Conservation (phyloP, 352 stramenopile genomes). For the Pythium coloratum region DNA sequence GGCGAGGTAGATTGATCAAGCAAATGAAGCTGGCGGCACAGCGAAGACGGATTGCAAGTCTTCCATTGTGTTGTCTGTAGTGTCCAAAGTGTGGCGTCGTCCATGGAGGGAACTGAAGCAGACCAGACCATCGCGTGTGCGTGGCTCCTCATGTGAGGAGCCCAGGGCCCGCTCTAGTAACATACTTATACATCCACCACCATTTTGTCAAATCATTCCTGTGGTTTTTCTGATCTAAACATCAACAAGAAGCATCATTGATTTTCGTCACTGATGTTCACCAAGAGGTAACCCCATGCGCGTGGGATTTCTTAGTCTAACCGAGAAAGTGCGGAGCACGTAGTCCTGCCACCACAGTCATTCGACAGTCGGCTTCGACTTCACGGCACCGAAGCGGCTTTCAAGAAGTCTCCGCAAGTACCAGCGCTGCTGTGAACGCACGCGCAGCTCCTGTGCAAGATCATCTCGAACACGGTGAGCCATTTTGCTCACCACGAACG, state of each 20-base stretch:
- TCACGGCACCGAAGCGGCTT: too few species aligned
- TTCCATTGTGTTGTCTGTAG: background rate
- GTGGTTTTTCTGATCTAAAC: background rate
- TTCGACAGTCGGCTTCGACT: too few species aligned
- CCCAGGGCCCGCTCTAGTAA: constrained; percentile 2
- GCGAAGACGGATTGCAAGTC: background rate
- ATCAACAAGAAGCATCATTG: background rate
- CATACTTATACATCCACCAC: constrained; percentile 8
- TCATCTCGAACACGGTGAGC: too few species aligned
- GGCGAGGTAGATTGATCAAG: background rate
- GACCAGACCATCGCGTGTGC: background rate
- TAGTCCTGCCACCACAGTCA: background rate
- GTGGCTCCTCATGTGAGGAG: background rate
- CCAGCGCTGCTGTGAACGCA: too few species aligned
- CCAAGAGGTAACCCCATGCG: too few species aligned
- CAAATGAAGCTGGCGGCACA: background rate
- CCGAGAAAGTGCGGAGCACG: background rate
- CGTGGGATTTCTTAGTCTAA: too few species aligned
- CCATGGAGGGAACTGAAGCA: constrained; percentile 5
- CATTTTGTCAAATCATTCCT: background rate
- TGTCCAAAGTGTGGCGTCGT: constrained; percentile 8
- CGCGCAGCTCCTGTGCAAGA: too few species aligned
- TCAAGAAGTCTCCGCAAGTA: too few species aligned
- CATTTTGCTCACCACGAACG: too few species aligned
- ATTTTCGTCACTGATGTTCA: background rate